Evolutionary conservation across 352 stramenopile genomes (phyloP).

Genomic region (Aphanomyces cochlioides): DNA sequence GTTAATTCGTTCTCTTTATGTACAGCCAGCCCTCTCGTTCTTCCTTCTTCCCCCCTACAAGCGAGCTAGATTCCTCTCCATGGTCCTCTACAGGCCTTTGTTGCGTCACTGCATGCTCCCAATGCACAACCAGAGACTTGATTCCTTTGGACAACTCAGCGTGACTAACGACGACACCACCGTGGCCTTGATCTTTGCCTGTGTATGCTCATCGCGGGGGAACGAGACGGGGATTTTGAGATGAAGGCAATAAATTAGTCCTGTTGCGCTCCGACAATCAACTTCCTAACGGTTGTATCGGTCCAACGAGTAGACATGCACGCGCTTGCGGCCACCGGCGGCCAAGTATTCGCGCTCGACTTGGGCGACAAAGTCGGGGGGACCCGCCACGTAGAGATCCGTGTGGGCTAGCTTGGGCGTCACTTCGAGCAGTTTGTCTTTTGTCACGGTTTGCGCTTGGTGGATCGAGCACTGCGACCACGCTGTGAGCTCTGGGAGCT

Average conservation of each 20-base stretch:
- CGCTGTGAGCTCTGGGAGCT: background rate
- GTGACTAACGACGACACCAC: too few relatives aligned
- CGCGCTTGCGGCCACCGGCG: conserved; percentile 8
- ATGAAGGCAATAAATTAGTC: conserved; percentile 1
- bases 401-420: background rate
- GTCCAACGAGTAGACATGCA: conserved; percentile 15
- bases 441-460: background rate
- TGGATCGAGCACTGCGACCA: conserved; percentile 6
- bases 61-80: too few relatives aligned
- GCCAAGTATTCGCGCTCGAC: conserved; percentile 14
- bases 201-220: too few relatives aligned
- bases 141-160: too few relatives aligned
- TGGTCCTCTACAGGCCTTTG: too few relatives aligned
- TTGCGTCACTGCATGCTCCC: too few relatives aligned
- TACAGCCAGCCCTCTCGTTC: too few relatives aligned
- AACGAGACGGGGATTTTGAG: background rate
- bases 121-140: too few relatives aligned
- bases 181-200: too few relatives aligned
- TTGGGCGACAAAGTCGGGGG: conserved; percentile 3
- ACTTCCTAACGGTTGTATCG: background rate
- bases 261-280: too few relatives aligned
- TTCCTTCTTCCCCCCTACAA: too few relatives aligned
- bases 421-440: conserved; percentile 12
- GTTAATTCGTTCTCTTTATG: too few relatives aligned
- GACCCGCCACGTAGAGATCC: background rate